These are phyloP conservation scores for Citrus glauca DNA, from an alignment of 345 rosid species.

Conservation along the genomic window DNA sequence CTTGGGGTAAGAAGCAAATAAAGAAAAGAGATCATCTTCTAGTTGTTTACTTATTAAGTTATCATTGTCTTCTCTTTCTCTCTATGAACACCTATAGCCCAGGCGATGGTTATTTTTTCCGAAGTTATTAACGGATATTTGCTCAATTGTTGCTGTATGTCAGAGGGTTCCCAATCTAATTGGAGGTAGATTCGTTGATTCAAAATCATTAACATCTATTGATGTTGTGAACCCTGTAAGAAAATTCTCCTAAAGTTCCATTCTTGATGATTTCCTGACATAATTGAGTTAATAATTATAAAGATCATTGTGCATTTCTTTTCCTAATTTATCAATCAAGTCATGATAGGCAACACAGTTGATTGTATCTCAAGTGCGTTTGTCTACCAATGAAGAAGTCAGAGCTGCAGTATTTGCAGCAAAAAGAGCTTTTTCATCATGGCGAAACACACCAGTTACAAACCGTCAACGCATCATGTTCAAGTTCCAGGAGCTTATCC, in stretches of 20 bases:
- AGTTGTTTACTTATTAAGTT: neutral
- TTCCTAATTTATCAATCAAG: constrained; percentile 8
- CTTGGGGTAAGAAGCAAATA: constrained; percentile 12
- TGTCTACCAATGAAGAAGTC: constrained; percentile 89
- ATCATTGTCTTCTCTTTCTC: neutral
- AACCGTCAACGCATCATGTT: constrained; percentile 88
- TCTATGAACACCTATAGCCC: neutral
- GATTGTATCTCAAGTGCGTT: constrained; percentile 80
- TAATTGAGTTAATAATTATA: neutral
- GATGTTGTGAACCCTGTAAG: constrained; percentile 92
- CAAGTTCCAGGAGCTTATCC: constrained; percentile 89
- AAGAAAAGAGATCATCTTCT: neutral
- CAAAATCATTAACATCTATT: constrained; percentile 51
- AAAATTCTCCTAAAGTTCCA: neutral
- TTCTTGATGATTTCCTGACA: neutral
- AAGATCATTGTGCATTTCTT: neutral
- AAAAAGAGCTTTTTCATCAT: constrained; percentile 71
- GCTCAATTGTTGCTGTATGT: constrained; percentile 8
- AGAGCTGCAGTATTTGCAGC: constrained; percentile 90
- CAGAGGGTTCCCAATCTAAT: constrained; percentile 93
- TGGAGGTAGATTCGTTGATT: constrained; percentile 74
- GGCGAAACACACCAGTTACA: constrained; percentile 86
- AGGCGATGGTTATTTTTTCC: neutral
- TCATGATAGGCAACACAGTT: constrained; percentile 82
- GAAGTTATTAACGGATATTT: constrained; percentile 17